These are phyloP conservation scores for Plantago elongata DNA, from an alignment of 257 asterid genomes.

Conservation along the genomic window DNA sequence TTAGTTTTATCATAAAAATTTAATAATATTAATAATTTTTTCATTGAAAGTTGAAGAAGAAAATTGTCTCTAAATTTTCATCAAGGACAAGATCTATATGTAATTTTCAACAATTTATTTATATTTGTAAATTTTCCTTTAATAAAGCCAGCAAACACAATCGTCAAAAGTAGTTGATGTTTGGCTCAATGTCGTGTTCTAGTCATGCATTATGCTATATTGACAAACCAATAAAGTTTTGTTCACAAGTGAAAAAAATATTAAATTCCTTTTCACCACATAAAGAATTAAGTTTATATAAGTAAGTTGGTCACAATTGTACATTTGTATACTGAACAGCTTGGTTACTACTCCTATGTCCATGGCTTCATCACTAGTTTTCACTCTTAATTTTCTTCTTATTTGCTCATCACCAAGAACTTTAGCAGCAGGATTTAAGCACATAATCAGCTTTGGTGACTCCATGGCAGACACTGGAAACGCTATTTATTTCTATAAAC, in stretches of 20 bases:
- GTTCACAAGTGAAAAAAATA: background rate
- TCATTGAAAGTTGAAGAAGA: no score
- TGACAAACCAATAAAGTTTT: background rate
- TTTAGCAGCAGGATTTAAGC: conserved; percentile 5
- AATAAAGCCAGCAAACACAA: no score
- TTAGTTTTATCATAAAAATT: no score
- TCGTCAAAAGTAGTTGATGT: no score
- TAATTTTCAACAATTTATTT: no score
- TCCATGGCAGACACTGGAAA: conserved; percentile 29
- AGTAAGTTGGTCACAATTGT: background rate
- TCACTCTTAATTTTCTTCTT: background rate
- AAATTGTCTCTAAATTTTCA: no score
- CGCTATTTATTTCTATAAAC: background rate
- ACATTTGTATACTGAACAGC: background rate
- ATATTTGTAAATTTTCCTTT: no score
- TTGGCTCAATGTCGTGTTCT: background rate
- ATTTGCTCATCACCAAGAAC: background rate
- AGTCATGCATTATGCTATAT: background rate
- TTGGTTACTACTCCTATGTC: no score
- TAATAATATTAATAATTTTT: no score
- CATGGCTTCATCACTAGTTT: background rate
- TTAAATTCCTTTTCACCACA: background rate
- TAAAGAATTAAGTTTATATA: background rate
- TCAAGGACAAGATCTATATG: no score
- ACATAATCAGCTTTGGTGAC: conserved; percentile 29